Percentiles rank a stretch among this genome's conserved stretches.
phyloP scores from a whole-genome alignment of 2,329 filamentous ascomycete species.

The Thielaviopsis musarum region DNA sequence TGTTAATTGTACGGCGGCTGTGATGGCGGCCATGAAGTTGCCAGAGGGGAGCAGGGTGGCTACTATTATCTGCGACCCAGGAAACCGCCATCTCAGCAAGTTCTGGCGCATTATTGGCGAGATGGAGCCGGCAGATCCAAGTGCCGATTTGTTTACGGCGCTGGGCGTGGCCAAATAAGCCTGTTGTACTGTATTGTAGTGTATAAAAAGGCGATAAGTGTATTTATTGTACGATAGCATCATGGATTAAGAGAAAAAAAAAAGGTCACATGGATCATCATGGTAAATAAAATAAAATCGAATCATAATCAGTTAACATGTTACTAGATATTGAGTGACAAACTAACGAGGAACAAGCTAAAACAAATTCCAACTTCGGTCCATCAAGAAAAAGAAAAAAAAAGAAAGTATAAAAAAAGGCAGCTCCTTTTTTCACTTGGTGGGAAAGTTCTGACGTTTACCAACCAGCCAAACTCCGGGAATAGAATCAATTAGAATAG shows the following conservation, averaged over 20 bases:
- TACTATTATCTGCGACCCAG: constrained; percentile 75
- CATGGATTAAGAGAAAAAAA: no score
- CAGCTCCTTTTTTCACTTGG: neutral
- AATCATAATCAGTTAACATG: neutral
- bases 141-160: constrained; percentile 32
- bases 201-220: neutral
- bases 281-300: constrained; percentile 6
- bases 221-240: neutral
- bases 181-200: neutral
- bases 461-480: neutral
- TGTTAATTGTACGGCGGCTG: constrained; percentile 84
- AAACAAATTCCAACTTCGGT: neutral
- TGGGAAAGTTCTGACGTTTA: neutral
- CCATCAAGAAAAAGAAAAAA: neutral
- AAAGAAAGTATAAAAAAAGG: neutral
- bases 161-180: constrained; percentile 24
- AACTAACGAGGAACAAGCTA: neutral
- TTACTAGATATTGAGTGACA: neutral
- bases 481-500: neutral
- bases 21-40: constrained; percentile 47
- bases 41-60: constrained; percentile 49
- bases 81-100: constrained; percentile 67
- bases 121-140: constrained; percentile 46
- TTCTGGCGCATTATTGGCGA: constrained; percentile 64
- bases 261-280: constrained; percentile 5